Conservation (phyloP, 2,329 filamentous ascomycete genomes). For the Colletotrichum truncatum region DNA sequence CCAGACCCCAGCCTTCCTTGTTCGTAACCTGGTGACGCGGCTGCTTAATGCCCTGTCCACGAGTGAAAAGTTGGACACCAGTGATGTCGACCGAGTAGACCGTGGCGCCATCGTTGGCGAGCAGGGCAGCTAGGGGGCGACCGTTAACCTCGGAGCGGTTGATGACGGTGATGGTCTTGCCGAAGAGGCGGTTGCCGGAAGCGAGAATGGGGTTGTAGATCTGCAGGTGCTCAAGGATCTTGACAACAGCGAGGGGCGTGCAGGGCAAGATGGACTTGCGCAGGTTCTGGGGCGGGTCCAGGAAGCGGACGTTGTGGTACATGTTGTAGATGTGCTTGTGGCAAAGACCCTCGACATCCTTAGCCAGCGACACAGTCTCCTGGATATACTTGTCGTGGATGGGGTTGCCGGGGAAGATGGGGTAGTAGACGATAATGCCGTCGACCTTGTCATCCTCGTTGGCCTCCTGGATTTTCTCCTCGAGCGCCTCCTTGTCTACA, state of each 20-base stretch:
- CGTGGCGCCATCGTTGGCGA: constrained; percentile 94
- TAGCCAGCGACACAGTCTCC: constrained; percentile 87
- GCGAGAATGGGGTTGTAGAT: constrained; percentile 97
- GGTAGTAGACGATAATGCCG: constrained; percentile 98
- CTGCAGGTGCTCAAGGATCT: constrained; percentile 93
- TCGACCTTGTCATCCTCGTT: constrained; percentile 83
- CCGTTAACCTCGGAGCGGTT: constrained; percentile 97
- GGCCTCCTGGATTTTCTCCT: constrained; percentile 86
- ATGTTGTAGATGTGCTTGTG: constrained; percentile 98
- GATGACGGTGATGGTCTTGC: constrained; percentile 94
- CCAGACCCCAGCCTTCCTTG: constrained; percentile 80
- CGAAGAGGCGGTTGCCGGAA: constrained; percentile 91
- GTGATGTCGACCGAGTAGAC: constrained; percentile 96
- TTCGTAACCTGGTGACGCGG: constrained; percentile 87
- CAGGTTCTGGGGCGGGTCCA: constrained; percentile 79
- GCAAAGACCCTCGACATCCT: constrained; percentile 95
- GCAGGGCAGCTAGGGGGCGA: constrained; percentile 86
- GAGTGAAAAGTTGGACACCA: constrained; percentile 90
- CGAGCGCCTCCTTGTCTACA: constrained; percentile 86
- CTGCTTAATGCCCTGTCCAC: constrained; percentile 87
- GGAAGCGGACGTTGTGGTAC: constrained; percentile 97
- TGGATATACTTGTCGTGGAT: constrained; percentile 94
- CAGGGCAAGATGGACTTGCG: constrained; percentile 95
- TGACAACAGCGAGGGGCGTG: constrained; percentile 94
- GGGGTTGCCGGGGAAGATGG: constrained; percentile 84